These are phyloP conservation scores for Chaetomium sp. DNA, from an alignment of 2,329 filamentous ascomycete genomes.

Conservation along the genomic window DNA sequence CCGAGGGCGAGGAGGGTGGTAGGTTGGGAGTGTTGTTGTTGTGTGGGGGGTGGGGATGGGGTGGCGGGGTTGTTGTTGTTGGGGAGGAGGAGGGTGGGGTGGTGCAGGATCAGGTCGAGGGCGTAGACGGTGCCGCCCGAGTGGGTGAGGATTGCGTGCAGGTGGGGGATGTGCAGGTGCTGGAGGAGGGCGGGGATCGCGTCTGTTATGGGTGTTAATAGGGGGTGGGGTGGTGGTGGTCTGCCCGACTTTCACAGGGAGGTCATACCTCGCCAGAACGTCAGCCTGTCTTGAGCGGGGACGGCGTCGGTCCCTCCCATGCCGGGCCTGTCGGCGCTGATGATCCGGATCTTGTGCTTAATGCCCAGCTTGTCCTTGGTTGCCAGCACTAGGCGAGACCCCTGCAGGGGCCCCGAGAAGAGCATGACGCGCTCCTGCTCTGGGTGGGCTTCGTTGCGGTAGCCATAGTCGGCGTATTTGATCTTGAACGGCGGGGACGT, in stretches of 20 bases:
- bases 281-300: slow-evolving; percentile 32
- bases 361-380: slow-evolving; percentile 41
- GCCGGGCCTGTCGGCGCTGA: slow-evolving; percentile 42
- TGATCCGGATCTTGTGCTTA: slow-evolving; percentile 40
- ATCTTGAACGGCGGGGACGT: slow-evolving; percentile 29
- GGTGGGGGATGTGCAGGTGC: slow-evolving; percentile 40
- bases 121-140: slow-evolving; percentile 40
- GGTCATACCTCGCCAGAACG: slow-evolving; percentile 36
- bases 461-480: slow-evolving; percentile 41
- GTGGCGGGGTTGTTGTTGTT: not conserved
- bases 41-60: slow-evolving; percentile 30
- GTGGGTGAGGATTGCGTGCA: slow-evolving; percentile 37
- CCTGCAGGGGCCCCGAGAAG: slow-evolving; percentile 38
- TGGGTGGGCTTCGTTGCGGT: slow-evolving; percentile 35
- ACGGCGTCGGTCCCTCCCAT: slow-evolving; percentile 42
- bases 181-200: slow-evolving; percentile 39
- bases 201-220: not conserved
- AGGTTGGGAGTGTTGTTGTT: slow-evolving; percentile 28
- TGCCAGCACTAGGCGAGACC: slow-evolving; percentile 38
- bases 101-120: slow-evolving; percentile 39
- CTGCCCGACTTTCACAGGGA: not conserved
- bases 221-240: not conserved
- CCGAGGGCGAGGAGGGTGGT: slow-evolving; percentile 34
- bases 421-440: slow-evolving; percentile 38
- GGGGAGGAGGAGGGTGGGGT: slow-evolving; percentile 37